Base-by-base conservation (phyloP, 2,329 filamentous ascomycete species). In the Madurella fahalii region DNA sequence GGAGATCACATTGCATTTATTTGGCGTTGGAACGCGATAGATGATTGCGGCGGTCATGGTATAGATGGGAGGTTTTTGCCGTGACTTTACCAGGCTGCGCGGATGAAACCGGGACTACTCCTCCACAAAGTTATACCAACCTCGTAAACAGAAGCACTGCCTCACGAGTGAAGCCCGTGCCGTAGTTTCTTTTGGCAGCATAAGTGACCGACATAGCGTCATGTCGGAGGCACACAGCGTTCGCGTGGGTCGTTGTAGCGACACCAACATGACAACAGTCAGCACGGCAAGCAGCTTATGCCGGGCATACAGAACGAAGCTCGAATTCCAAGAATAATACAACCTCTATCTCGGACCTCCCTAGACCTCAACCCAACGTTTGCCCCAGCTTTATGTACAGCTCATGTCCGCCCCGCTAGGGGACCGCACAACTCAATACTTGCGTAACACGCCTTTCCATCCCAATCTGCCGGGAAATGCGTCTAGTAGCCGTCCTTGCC, bases 401-500 rank as follows among this genome's bases (percentile, higher is more conserved):
- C 18, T 2, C n/a, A 57, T 44, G 16, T 39, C 17, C 37, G 40
- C n/a, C 37, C 48, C 42, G 15, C 50, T 49, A 45, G 17, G 18
- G 41, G 49, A 9, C 49, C 17, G 5, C 12, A 16, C 45, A 42
- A 34, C 45, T 40, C 45, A 42, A 42, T 48, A 45, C 40, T 41
- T 37, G 32, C 25, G 20, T 45, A 25, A 37, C 30, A 9, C 37
- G 25, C 53, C 31, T 43, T 40, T 30, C n/a, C n/a, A n/a, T 31
- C 41, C n/a, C n/a, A 25, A 46, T 31, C 25, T 13, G 11, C 17
- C 18, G 17, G 31, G 15, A 40, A 32, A 46, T 3, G 25, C 25
- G 25, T 69, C 70, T 78, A 89, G 77, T 88, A 97, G 65, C 90
- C 92, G 65, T 97, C 94, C 85, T 97, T 97, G 74, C 94, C 94